Conservation (phyloP, 805 yeast genomes). For the Wickerhamiella allomyrinae region DNA sequence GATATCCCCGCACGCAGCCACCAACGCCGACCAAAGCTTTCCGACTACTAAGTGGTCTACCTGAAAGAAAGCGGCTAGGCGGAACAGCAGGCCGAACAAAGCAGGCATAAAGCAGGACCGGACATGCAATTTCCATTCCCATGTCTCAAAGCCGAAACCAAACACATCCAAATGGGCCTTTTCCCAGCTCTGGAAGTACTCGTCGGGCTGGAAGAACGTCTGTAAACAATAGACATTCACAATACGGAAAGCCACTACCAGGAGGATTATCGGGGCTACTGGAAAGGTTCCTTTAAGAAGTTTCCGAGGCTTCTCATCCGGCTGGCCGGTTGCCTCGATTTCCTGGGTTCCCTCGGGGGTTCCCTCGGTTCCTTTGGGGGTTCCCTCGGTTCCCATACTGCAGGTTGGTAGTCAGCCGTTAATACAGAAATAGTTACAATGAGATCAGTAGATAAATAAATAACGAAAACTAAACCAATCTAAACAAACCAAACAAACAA, state of each 20-base stretch:
- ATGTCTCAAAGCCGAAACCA: slow-evolving; percentile 73
- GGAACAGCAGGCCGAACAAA: slow-evolving; percentile 39
- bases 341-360: no score
- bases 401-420: no score
- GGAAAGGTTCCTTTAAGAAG: no score
- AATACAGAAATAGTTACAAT: no score
- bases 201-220: slow-evolving; percentile 94
- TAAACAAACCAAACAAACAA: no score
- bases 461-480: no score
- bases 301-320: no score
- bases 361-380: no score
- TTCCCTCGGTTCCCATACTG: no score
- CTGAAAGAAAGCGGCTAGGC: slow-evolving; percentile 23
- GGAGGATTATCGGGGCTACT: background rate
- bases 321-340: no score
- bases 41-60: slow-evolving; percentile 34
- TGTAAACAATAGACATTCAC: slow-evolving; percentile 46
- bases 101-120: slow-evolving; percentile 73
- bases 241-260: slow-evolving; percentile 27
- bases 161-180: slow-evolving; percentile 69
- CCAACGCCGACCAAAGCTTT: slow-evolving; percentile 48
- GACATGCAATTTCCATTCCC: slow-evolving; percentile 82
- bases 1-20: slow-evolving; percentile 63
- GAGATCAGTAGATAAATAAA: no score
- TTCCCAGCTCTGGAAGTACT: slow-evolving; percentile 82